These are phyloP conservation scores for Phylloporus rhodoxanthus DNA, from an alignment of 768 basidiomycete genomes.

Conservation along the genomic window DNA sequence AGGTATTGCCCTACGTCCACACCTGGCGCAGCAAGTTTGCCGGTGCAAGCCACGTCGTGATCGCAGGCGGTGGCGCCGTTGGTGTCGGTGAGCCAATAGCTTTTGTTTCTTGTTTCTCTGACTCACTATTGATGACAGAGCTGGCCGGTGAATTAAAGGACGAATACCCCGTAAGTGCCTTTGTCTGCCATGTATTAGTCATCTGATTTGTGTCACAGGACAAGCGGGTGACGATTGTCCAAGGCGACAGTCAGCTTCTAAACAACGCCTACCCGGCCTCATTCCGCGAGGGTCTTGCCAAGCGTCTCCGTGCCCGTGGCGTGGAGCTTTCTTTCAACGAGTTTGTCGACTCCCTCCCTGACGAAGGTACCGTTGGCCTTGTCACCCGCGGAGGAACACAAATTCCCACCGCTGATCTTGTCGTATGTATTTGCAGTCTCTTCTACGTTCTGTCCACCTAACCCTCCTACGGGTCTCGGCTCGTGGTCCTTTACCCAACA, in stretches of 20 bases:
- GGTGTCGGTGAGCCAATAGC: slow-evolving; percentile 38
- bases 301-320: slow-evolving; percentile 38
- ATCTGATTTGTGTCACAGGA: slow-evolving; percentile 16
- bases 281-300: slow-evolving; percentile 45
- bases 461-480: slow-evolving; percentile 20
- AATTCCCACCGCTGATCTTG: slow-evolving; percentile 47
- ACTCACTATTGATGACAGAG: slow-evolving; percentile 26
- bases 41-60: slow-evolving; percentile 37
- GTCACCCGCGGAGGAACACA: slow-evolving; percentile 47
- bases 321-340: slow-evolving; percentile 51
- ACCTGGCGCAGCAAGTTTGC: slow-evolving; percentile 31
- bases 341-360: slow-evolving; percentile 41
- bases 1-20: slow-evolving; percentile 27
- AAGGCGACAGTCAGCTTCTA: slow-evolving; percentile 46
- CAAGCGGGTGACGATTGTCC: slow-evolving; percentile 57
- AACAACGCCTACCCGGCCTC: slow-evolving; percentile 50
- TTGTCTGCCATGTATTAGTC: neutral
- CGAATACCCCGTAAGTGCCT: slow-evolving; percentile 32
- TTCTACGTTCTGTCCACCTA: neutral
- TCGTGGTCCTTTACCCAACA: slow-evolving; percentile 43
- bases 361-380: slow-evolving; percentile 33
- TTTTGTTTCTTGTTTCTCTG: neutral
- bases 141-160: slow-evolving; percentile 42
- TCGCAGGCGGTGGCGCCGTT: slow-evolving; percentile 55
- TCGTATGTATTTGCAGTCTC: slow-evolving; percentile 37